Base-by-base conservation (phyloP, 176 grass and related monocot genomes). In the Oryza glaberrima region DNA sequence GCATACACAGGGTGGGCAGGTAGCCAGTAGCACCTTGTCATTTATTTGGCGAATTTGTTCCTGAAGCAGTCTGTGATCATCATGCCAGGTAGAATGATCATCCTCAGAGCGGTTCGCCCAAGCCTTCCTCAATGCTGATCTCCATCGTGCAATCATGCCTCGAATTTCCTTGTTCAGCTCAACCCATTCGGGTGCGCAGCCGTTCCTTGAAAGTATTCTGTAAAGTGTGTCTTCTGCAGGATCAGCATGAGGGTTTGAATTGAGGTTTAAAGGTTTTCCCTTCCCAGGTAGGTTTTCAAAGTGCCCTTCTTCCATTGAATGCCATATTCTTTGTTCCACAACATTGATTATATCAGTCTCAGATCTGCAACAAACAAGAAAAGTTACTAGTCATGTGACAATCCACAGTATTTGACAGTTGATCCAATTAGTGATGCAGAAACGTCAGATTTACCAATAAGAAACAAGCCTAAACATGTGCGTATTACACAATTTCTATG, bases 291-390 rank as follows among this genome's bases (percentile, higher is more conserved):
- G 88, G 17, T 98, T 98, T 78, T 98, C 92, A 43, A 98, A 94
- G 47, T 94, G 92, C 12, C 95, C 95, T 88, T 95, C 88, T 86
- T 98, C 95, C 92, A 98, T 98, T 7, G 95, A 93, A 58, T 91
- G 90, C 89, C 95, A 98, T 89, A 98, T 95, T 76, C 92, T 91
- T 88, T 85, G 95, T 88, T 98, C 95, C 77, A 98, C 95, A 6
- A 98, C 92, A 84, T 95, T 98, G 20, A 86, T 67, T 70, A 98
- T 95, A 69, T 95, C 95, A 75, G 87, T 91, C 77, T 98, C 90
- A 32, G 95, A 95, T 83, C 92, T 97, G 88, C 9, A 49, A 70
- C 78, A 70, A 43, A 74, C 32, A 73, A 76, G 4, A 5, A 2
- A 63, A 74, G 32, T 26, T 38, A 70, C 40, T 38, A 81, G n/a